Evolutionary conservation across 2,329 filamentous ascomycete species (phyloP).

Genomic region (Atkinsonella hypoxylon): DNA sequence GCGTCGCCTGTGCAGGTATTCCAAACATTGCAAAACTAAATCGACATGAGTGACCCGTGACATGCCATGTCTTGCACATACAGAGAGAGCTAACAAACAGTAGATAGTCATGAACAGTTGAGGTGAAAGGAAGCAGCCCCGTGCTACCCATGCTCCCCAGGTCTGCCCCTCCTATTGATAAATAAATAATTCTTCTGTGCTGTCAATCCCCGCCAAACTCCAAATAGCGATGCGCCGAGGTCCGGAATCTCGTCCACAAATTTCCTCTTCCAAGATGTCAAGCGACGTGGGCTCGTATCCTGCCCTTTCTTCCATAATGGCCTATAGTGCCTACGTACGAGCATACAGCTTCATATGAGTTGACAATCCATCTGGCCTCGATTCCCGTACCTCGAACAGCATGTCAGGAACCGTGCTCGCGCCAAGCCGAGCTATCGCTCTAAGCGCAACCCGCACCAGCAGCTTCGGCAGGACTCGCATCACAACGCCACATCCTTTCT

Average conservation of each 20-base stretch:
- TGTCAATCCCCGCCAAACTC: background rate
- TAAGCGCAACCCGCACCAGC: background rate
- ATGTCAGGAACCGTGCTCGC: background rate
- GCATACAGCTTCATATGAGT: too few species aligned
- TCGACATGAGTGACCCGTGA: background rate
- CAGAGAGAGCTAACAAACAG: too few species aligned
- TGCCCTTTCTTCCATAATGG: background rate
- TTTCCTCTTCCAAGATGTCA: background rate
- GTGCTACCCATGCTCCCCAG: too few species aligned
- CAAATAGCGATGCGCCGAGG: background rate
- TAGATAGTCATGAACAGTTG: too few species aligned
- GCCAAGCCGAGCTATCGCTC: background rate
- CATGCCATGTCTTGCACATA: background rate
- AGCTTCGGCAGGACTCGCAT: background rate
- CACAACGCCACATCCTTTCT: background rate
- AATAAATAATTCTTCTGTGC: too few species aligned
- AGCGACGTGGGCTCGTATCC: background rate
- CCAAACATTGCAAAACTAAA: background rate
- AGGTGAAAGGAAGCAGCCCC: too few species aligned
- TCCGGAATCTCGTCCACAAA: background rate
- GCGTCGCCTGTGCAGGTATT: too few species aligned
- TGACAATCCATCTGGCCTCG: background rate
- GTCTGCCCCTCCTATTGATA: too few species aligned
- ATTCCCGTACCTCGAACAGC: background rate
- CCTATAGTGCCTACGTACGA: background rate